Base-by-base conservation (phyloP, 768 basidiomycete species). In the Rhizopogon vinicolor region DNA sequence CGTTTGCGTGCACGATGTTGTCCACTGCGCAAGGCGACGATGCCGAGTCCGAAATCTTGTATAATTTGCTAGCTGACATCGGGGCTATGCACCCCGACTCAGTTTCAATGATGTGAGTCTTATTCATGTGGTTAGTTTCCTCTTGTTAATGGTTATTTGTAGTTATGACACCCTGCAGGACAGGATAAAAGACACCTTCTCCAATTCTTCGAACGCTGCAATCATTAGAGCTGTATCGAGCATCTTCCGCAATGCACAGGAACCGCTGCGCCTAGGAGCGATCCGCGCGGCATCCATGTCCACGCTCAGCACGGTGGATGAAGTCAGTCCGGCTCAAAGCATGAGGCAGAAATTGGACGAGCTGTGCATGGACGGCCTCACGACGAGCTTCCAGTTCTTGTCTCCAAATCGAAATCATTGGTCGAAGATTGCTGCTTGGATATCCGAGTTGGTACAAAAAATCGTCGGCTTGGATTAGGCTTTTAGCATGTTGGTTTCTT, bases 121-220 rank as follows among this genome's bases (percentile, higher is more conserved):
- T 60, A 45, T 58, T 41, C 55, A 52, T 44, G 14, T 7, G 5
- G 19, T 49, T 22, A 43, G 16, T 43, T 50, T 43, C 41, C 16
- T 44, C 49, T 40, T 52, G 58, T 57, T 55, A 37, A 53, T 52
- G 19, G 49, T 6, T 29, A 54, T 41, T 22, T 22, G 3, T 57
- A 93, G 91, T 16, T 92, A 89, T 58, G 90, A 92, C 41, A 79
- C 79, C 50, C 62, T 93, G 52, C 84, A 89, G 66, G 89, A 91
- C 55, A 83, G 81, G 57, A 83, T 93, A 64, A 84, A 82, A 60
- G 86, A 87, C 19, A 77, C 82, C 0, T 86, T 92, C 62, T 78
- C 85, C 16, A 85, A 79, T 55, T 84, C 86, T 3, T 83, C 86
- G 14, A 92, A 89, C 59, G 75, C 89, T 10, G 73, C 75, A 2